These are phyloP conservation scores for Chlorella sp. DNA, from an alignment of 139 green algal genomes.

Conservation along the genomic window DNA sequence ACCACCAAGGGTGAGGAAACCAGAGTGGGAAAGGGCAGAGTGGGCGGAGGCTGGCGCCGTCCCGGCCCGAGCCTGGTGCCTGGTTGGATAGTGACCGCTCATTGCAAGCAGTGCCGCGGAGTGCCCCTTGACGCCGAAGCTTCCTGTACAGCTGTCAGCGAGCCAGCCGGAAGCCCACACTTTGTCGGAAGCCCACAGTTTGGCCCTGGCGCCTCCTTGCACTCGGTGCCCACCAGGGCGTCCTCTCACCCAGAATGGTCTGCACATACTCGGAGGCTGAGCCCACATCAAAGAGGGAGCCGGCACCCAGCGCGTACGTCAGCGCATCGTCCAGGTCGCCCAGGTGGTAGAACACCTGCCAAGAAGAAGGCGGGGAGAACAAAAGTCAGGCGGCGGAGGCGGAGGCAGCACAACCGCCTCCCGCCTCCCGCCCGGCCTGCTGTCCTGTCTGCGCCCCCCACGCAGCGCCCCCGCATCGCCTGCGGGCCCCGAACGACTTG, in stretches of 20 bases:
- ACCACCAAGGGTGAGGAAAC: not conserved
- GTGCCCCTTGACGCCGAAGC: not conserved
- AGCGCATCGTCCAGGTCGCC: constrained; percentile 96
- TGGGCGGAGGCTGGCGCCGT: too few relatives aligned
- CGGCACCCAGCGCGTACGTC: constrained; percentile 93
- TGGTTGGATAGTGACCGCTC: too few relatives aligned
- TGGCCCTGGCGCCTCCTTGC: too few relatives aligned
- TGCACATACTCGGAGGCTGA: constrained; percentile 93
- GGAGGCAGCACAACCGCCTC: not conserved
- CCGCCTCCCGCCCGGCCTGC: not conserved
- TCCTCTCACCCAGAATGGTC: constrained; percentile 89
- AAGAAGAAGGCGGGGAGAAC: not conserved
- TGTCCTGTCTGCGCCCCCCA: not conserved
- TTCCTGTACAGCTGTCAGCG: not conserved
- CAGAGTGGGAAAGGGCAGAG: not conserved
- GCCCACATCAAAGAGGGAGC: constrained; percentile 91
- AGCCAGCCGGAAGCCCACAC: too few relatives aligned
- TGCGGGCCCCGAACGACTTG: not conserved
- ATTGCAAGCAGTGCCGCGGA: not conserved
- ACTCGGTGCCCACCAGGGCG: not conserved
- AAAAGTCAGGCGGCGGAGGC: not conserved
- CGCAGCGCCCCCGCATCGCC: not conserved
- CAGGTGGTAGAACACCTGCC: constrained; percentile 99
- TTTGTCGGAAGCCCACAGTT: too few relatives aligned
- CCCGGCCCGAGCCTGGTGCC: too few relatives aligned